A percentile compares a stretch with the other conserved stretches of the same genome.
These are phyloP conservation scores for Eutrema salsugineum DNA, from an alignment of 441 rosid genomes.

Conservation along the genomic window DNA sequence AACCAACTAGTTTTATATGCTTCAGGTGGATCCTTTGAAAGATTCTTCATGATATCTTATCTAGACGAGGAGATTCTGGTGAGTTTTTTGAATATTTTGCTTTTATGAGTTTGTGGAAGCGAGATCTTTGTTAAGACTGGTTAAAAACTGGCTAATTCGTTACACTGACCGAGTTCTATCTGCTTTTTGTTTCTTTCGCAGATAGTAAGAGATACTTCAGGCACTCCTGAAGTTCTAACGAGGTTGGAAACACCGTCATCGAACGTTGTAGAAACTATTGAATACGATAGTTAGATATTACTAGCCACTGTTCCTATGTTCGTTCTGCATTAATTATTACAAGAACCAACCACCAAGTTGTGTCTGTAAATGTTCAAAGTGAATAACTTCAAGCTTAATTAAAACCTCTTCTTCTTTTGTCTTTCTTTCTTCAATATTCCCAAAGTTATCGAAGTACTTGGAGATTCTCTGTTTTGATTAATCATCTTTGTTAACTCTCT, in stretches of 20 bases:
- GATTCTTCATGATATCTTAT: constrained; percentile 93
- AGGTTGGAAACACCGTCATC: constrained; percentile 54
- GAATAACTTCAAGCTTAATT: background rate
- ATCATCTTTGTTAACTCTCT: background rate
- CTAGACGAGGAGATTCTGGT: constrained; percentile 95
- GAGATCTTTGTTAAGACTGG: background rate
- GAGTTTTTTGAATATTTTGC: constrained; percentile 31
- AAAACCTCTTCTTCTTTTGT: background rate
- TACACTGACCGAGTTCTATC: background rate
- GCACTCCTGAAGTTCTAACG: constrained; percentile 85
- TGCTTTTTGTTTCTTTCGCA: constrained; percentile 17
- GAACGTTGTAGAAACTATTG: constrained; percentile 39
- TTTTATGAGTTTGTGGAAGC: background rate
- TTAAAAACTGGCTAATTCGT: background rate
- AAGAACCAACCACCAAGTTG: constrained; percentile 18
- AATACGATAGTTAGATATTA: constrained; percentile 61
- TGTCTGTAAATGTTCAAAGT: constrained; percentile 10
- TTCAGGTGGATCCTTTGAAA: constrained; percentile 79
- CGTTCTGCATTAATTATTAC: background rate
- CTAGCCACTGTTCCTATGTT: constrained; percentile 6
- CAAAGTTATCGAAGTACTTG: background rate
- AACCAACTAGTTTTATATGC: constrained; percentile 23
- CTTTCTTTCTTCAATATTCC: background rate
- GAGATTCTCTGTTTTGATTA: background rate
- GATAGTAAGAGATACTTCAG: constrained; percentile 74